phyloP scores from a whole-genome alignment of 2,329 filamentous ascomycete genomes.

The Malbranchea zuffiana region DNA sequence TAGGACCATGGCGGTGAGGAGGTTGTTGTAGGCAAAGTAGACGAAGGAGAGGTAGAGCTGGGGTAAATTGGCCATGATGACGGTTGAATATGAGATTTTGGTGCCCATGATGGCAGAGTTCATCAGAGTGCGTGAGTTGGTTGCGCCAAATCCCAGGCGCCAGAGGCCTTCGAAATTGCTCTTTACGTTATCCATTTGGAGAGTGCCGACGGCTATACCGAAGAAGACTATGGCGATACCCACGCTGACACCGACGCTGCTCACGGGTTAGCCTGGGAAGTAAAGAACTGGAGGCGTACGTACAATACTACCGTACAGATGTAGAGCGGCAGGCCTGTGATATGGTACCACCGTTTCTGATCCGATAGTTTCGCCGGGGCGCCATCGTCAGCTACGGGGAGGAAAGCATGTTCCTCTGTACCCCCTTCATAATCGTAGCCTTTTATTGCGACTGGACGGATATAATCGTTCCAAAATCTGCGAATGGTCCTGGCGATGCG shows the following conservation, averaged over 20 bases:
- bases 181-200: not conserved
- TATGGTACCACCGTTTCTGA: too few relatives aligned
- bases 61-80: constrained; percentile 26
- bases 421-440: too few relatives aligned
- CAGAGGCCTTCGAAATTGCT: constrained; percentile 1
- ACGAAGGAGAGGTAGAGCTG: constrained; percentile 28
- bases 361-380: too few relatives aligned
- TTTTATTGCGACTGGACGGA: too few relatives aligned
- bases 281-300: too few relatives aligned
- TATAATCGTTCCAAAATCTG: too few relatives aligned
- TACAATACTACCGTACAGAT: too few relatives aligned
- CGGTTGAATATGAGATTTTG: not conserved
- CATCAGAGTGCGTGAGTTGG: constrained; percentile 1
- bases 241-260: too few relatives aligned
- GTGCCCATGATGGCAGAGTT: not conserved
- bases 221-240: not conserved
- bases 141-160: constrained; percentile 5
- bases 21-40: constrained; percentile 27
- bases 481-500: not conserved
- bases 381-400: too few relatives aligned
- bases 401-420: too few relatives aligned
- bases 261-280: too few relatives aligned
- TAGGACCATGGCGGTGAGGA: constrained; percentile 38
- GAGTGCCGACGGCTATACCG: not conserved
- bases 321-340: too few relatives aligned